These are phyloP conservation scores for Fusarium tricinctum DNA, from an alignment of 2,329 filamentous ascomycete species.

Conservation along the genomic window DNA sequence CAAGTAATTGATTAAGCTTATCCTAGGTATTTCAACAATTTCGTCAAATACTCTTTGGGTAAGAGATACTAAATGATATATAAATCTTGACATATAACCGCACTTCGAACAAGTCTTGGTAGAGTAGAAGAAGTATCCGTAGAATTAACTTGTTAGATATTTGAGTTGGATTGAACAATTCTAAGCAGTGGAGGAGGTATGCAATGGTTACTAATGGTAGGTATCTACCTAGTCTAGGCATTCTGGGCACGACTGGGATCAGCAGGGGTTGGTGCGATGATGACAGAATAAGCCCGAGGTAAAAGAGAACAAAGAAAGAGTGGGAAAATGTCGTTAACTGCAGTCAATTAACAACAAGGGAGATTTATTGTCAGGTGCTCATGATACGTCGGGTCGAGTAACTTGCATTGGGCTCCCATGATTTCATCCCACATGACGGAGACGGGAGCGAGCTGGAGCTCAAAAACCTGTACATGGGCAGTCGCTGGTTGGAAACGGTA, in stretches of 20 bases:
- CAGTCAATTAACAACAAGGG: background rate
- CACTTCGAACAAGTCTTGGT: too few species aligned
- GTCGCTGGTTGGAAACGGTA: conserved; percentile 6
- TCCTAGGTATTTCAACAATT: too few species aligned
- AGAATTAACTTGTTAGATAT: too few species aligned
- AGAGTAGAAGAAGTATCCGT: too few species aligned
- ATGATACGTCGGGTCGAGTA: background rate
- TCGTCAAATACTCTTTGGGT: too few species aligned
- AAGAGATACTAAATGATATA: too few species aligned
- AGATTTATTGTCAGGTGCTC: background rate
- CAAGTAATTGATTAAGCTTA: too few species aligned
- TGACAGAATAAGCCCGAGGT: conserved; percentile 6
- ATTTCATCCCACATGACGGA: conserved; percentile 24
- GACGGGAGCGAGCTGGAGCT: background rate
- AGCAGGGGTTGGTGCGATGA: conserved; percentile 25
- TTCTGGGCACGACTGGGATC: conserved; percentile 23
- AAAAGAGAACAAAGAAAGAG: background rate
- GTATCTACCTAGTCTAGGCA: background rate
- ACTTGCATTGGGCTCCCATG: conserved; percentile 7
- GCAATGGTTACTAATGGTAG: conserved; percentile 10
- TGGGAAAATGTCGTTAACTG: background rate
- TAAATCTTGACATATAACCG: too few species aligned
- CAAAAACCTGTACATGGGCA: conserved; percentile 19
- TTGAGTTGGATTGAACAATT: too few species aligned
- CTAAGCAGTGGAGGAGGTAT: too few species aligned